Conservation (phyloP, 371 early-diverging fungal species). For the Mortierella sp. region DNA sequence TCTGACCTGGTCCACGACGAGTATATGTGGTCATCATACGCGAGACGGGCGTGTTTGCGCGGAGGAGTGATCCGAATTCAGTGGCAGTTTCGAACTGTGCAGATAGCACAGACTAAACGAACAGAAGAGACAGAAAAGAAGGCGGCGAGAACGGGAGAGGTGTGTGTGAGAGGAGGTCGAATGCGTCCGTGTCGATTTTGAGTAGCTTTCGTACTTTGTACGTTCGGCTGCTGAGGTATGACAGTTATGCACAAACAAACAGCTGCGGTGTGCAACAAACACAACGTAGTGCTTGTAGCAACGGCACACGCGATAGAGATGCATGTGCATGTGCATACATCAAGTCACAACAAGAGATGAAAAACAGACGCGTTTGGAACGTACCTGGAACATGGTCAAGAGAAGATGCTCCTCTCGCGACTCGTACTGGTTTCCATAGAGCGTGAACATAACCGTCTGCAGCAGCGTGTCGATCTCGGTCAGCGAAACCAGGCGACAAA, state of each 20-base stretch:
- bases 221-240: too few relatives aligned
- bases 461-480: slow-evolving; percentile 93
- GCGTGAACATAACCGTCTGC: slow-evolving; percentile 96
- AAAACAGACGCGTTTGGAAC: not conserved
- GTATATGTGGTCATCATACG: slow-evolving; percentile 98
- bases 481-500: slow-evolving; percentile 85
- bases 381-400: slow-evolving; percentile 95
- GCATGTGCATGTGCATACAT: too few relatives aligned
- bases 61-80: slow-evolving; percentile 87
- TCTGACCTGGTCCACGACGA: slow-evolving; percentile 92
- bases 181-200: not conserved
- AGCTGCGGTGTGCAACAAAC: not conserved
- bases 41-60: slow-evolving; percentile 96
- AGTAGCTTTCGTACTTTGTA: too few relatives aligned
- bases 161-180: not conserved
- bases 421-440: slow-evolving; percentile 97
- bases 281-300: too few relatives aligned
- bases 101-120: slow-evolving; percentile 79
- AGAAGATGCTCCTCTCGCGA: slow-evolving; percentile 94
- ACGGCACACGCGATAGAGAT: too few relatives aligned
- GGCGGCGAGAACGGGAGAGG: not conserved
- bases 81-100: slow-evolving; percentile 90
- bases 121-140: too few relatives aligned
- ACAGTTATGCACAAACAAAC: too few relatives aligned
- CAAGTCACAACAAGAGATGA: too few relatives aligned